phyloP scores from a whole-genome alignment of 2,329 filamentous ascomycete genomes.

The Macroventuria anomochaeta region DNA sequence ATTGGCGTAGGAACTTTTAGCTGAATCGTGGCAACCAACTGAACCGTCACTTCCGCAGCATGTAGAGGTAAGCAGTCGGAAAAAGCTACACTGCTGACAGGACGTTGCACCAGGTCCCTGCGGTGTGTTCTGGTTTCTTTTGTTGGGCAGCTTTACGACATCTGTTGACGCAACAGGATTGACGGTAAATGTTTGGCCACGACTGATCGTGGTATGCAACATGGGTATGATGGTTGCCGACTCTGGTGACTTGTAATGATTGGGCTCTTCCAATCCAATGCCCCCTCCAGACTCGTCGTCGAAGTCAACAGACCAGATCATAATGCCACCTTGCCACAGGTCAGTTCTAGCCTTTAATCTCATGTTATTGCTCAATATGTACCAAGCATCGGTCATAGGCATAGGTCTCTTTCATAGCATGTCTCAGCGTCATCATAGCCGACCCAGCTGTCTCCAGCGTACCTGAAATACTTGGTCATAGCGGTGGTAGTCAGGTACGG shows the following conservation, averaged over 20 bases:
- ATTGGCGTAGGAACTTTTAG: not conserved
- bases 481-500: constrained; percentile 29
- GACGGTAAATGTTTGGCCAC: not conserved
- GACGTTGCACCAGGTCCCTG: constrained; percentile 40
- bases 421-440: constrained; percentile 50
- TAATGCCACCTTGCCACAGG: no score
- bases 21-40: constrained; percentile 1
- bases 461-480: constrained; percentile 44
- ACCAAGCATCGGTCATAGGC: constrained; percentile 34
- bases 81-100: constrained; percentile 19
- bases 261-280: not conserved
- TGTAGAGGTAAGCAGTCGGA: constrained; percentile 15
- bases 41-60: constrained; percentile 18
- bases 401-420: constrained; percentile 56
- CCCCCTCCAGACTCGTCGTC: constrained; percentile 1
- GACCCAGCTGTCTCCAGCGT: constrained; percentile 45
- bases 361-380: not conserved
- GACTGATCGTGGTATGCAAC: not conserved
- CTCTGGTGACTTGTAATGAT: not conserved
- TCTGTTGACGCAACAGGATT: not conserved
- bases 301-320: constrained; percentile 31
- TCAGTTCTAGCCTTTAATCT: no score
- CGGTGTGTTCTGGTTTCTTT: not conserved
- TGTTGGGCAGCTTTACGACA: not conserved
- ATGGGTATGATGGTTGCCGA: not conserved